phyloP scores from a whole-genome alignment of 139 green algal genomes.

The Haematococcus lacustris region DNA sequence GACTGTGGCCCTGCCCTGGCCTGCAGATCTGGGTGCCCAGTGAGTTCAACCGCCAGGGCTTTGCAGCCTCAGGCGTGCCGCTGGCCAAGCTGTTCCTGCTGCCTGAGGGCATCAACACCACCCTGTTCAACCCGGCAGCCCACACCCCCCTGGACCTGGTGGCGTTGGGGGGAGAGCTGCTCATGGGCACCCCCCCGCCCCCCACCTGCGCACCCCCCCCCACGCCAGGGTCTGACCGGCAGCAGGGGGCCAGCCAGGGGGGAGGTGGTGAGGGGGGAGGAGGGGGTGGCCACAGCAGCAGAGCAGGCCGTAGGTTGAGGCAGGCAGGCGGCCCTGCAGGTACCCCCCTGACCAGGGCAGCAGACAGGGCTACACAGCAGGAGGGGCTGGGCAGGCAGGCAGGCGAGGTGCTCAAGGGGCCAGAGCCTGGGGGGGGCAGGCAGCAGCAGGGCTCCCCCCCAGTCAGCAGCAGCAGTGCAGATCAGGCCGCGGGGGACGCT shows the following conservation, averaged over 20 bases:
- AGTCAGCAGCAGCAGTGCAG: background rate
- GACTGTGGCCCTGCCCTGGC: background rate
- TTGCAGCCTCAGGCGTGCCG: constrained; percentile 2
- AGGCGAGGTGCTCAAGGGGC: no score
- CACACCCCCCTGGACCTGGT: background rate
- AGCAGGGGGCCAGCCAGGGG: no score
- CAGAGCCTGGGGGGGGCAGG: background rate
- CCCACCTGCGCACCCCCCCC: no score
- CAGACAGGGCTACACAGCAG: no score
- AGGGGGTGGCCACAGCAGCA: no score
- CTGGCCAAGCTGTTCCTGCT: constrained; percentile 5
- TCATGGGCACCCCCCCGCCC: background rate
- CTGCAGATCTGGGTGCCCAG: constrained; percentile 11
- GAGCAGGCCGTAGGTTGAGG: no score
- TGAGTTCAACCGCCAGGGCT: constrained; percentile 10
- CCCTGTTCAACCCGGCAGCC: background rate
- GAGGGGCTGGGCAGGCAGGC: no score
- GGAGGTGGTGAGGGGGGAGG: no score
- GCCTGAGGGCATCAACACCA: constrained; percentile 21
- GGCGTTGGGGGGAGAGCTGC: background rate
- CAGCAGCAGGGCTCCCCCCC: background rate
- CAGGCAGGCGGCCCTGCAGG: no score
- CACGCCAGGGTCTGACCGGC: background rate
- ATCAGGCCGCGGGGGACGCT: no score
- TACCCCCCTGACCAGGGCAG: no score